Evolutionary conservation across 108 stramenopile species (phyloP), one percentile per base, ranked within the genome.

Genomic region (Nannochloropsis gaditana): DNA sequence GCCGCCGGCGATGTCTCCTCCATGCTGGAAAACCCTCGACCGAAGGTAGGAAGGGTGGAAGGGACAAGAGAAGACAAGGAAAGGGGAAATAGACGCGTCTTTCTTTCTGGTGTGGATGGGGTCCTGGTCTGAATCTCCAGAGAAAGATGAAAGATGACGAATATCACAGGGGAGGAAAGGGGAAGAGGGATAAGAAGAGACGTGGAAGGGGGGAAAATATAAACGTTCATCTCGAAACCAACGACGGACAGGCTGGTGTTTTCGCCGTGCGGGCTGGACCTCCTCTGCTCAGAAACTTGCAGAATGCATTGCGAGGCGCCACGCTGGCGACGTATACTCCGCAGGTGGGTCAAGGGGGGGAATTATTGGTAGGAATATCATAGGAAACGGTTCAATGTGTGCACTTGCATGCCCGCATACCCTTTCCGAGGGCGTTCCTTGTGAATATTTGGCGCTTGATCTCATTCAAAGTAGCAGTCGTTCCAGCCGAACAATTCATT

Each of bases 261-360:
- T 94, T 94, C 86, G 94, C 94, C 41, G 94, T 94, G 1, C 90
- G 93, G 21, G 92, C 93, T 44, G 94, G 94, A 21, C 93, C 92
- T n/a, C 85, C 90, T 2, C 84, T 94, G 17, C 41, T 83, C 19
- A 84, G 83, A 6, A 94, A 94, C 83, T 42, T 94, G 5, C 82
- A 88, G 10, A 43, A 73, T 10, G 50, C 79, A 44, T 79, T 94
- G 79, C n/a, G 47, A 43, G 90, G 82, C 9, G 73, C 10, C 11
- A 50, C 11, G 47, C 47, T 50, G 0, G 47, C 15, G 47, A 10
- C 11, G 47, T 50, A 50, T 15, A 50, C 47, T 0, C 47, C 47
- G 10, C 47, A 50, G 47, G 47, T 50, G 47, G 47, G 47, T 10
- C 10, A 50, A 15, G 15, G 47, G 47, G 47, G 47, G 47, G 47